These are phyloP conservation scores for Exophiala sideris DNA, from an alignment of 2,329 filamentous ascomycete genomes.

Conservation along the genomic window DNA sequence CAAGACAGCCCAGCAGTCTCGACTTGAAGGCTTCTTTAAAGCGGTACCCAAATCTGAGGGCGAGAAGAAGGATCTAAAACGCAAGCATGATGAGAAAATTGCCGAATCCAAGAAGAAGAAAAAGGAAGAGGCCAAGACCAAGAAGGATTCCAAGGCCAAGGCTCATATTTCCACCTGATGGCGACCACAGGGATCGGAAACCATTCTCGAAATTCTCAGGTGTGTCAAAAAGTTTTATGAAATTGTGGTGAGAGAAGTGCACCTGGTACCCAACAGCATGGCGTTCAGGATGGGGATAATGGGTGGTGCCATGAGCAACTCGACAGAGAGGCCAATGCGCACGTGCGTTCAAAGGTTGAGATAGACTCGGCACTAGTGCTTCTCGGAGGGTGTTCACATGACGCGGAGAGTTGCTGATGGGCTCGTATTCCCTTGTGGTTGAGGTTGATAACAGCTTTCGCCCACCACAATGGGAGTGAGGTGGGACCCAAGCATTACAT, in stretches of 20 bases:
- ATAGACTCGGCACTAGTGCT: slow-evolving; percentile 17
- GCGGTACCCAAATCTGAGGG: slow-evolving; percentile 81
- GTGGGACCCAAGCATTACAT: neutral
- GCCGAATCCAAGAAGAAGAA: slow-evolving; percentile 93
- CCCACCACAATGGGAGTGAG: neutral
- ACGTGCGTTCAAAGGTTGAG: slow-evolving; percentile 7
- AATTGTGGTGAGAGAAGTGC: neutral
- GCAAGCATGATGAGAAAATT: slow-evolving; percentile 88
- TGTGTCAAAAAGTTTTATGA: neutral
- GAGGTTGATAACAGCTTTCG: slow-evolving; percentile 12
- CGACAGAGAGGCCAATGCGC: neutral
- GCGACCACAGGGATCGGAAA: neutral
- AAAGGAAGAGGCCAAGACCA: slow-evolving; percentile 92
- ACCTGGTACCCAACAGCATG: slow-evolving; percentile 6
- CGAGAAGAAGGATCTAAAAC: slow-evolving; percentile 79
- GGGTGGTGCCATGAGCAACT: neutral
- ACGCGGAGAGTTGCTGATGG: slow-evolving; percentile 5
- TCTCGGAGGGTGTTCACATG: slow-evolving; percentile 9
- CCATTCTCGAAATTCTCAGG: neutral
- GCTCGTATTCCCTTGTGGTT: slow-evolving; percentile 12
- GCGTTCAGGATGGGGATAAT: slow-evolving; percentile 13
- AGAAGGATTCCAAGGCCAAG: slow-evolving; percentile 85
- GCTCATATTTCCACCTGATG: slow-evolving; percentile 61
- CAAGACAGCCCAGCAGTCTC: slow-evolving; percentile 84
- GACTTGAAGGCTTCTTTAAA: slow-evolving; percentile 97